Evolutionary conservation across 495 filamentous ascomycete species (phyloP).

Genomic region (Talaromyces liani): DNA sequence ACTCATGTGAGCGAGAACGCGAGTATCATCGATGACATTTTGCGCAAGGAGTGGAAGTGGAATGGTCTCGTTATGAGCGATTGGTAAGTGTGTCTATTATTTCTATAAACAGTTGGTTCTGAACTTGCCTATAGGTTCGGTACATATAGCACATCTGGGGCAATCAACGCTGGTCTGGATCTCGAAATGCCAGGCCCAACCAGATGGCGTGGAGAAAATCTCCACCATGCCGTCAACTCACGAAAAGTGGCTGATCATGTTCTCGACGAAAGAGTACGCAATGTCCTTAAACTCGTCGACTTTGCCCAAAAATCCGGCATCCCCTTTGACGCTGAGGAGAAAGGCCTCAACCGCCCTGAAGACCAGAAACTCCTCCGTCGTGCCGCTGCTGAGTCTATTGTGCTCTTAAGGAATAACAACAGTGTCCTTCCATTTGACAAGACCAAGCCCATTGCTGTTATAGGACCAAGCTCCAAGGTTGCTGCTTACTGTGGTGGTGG

Average conservation of each 20-base stretch:
- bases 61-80: constrained; percentile 65
- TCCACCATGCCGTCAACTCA: constrained; percentile 50
- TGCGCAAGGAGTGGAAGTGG: constrained; percentile 67
- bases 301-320: constrained; percentile 53
- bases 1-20: constrained; percentile 61
- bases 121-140: constrained; percentile 35
- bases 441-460: constrained; percentile 59
- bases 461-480: constrained; percentile 72
- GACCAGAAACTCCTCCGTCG: constrained; percentile 59
- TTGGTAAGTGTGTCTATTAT: constrained; percentile 45
- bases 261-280: constrained; percentile 55
- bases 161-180: constrained; percentile 62
- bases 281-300: constrained; percentile 58
- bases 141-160: constrained; percentile 60
- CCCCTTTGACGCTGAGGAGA: constrained; percentile 51
- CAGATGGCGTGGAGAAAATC: constrained; percentile 53
- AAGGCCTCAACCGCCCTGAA: constrained; percentile 56
- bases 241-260: constrained; percentile 52
- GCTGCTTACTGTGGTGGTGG: constrained; percentile 77
- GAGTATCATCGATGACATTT: constrained; percentile 51
- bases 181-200: constrained; percentile 70
- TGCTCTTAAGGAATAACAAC: constrained; percentile 71
- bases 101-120: neutral
- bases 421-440: constrained; percentile 57
- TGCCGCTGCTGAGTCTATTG: constrained; percentile 63